A percentile compares a stretch with the other conserved stretches of the same genome.
These are phyloP conservation scores for Prillingera fragicola DNA, from an alignment of 1,284 basidiomycete species.

Conservation along the genomic window DNA sequence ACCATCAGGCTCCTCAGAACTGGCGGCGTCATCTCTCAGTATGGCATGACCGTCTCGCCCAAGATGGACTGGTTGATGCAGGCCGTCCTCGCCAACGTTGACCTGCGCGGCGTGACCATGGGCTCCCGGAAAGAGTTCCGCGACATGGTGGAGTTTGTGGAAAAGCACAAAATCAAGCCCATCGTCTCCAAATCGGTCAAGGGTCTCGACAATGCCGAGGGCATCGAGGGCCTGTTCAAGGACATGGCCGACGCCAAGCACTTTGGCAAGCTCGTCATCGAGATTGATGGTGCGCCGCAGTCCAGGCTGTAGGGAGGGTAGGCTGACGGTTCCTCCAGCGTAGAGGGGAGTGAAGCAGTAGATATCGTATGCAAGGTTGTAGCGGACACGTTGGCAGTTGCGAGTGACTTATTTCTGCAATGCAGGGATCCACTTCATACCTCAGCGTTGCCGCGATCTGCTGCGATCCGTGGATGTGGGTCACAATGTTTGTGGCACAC, in stretches of 20 bases:
- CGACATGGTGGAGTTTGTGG: conserved; percentile 14
- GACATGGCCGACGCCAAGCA: conserved; percentile 12
- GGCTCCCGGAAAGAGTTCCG: conserved; percentile 16
- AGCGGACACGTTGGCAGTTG: too few species aligned
- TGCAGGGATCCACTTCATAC: too few species aligned
- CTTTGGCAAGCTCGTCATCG: conserved; percentile 18
- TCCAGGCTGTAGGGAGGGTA: conserved; percentile 10
- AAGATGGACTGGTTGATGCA: conserved; percentile 20
- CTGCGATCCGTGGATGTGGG: too few species aligned
- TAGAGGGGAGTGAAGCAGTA: too few species aligned
- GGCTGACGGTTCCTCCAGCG: too few species aligned
- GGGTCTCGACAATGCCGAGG: conserved; percentile 9
- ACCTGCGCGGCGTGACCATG: conserved; percentile 16
- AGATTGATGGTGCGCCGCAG: conserved; percentile 12
- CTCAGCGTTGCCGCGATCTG: too few species aligned
- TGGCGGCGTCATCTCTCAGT: conserved; percentile 17
- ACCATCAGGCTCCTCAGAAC: conserved; percentile 11
- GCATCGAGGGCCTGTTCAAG: conserved; percentile 11
- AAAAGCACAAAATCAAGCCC: conserved; percentile 12
- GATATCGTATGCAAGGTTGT: too few species aligned
- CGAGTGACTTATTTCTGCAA: too few species aligned
- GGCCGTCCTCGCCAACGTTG: conserved; percentile 18
- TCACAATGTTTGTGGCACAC: too few species aligned
- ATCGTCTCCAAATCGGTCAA: conserved; percentile 5
- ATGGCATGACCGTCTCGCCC: conserved; percentile 18